Percentiles rank a stretch among this genome's conserved stretches.
Conservation (phyloP, 148 eudicot genomes). For the Cornus suecica region DNA sequence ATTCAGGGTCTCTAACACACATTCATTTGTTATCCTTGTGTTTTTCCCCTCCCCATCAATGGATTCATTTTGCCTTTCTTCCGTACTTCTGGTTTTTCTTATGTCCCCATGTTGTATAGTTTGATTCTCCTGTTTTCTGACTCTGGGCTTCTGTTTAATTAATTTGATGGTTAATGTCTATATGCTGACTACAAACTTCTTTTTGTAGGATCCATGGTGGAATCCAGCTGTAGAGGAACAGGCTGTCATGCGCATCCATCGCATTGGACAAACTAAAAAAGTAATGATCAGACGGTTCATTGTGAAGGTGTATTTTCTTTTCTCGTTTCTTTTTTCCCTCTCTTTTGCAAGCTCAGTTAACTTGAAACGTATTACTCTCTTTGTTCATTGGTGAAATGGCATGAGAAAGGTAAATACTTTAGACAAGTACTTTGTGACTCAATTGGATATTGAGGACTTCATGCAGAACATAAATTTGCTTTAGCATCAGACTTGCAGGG, state of each 20-base stretch:
- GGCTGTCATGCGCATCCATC: conserved; percentile 99
- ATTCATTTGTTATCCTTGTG: no score
- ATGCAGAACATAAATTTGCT: not conserved
- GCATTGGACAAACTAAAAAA: conserved; percentile 88
- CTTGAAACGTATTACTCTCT: not conserved
- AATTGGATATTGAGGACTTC: not conserved
- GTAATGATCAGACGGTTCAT: conserved; percentile 88
- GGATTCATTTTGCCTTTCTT: no score
- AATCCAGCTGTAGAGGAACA: conserved; percentile 99
- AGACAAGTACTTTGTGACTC: not conserved
- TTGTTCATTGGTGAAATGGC: not conserved
- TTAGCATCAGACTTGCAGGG: not conserved
- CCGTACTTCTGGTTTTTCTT: no score
- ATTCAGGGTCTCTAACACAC: no score
- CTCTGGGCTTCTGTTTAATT: no score
- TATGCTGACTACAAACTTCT: conserved; percentile 9
- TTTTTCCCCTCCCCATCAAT: no score
- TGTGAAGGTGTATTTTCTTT: conserved; percentile 53
- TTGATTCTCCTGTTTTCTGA: not conserved
- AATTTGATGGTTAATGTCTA: not conserved
- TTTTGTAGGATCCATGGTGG: conserved; percentile 98
- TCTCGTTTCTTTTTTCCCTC: not conserved
- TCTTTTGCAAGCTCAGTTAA: not conserved
- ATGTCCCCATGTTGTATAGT: not conserved
- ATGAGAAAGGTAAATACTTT: not conserved